Base-by-base conservation (phyloP, 2,329 filamentous ascomycete species). In the Cladosporium halotolerans region DNA sequence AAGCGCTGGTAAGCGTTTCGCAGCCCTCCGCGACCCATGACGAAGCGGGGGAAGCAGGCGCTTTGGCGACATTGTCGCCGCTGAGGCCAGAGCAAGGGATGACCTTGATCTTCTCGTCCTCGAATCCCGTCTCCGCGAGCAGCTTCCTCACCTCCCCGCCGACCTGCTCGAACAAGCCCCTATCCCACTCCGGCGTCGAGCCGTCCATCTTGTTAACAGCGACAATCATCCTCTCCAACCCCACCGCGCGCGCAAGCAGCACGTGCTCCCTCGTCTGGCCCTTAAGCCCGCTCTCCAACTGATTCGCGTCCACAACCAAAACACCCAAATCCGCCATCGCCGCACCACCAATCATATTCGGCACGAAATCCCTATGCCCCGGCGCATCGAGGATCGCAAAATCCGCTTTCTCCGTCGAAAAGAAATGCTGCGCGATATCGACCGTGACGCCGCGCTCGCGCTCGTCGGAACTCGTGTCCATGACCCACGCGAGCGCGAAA, bases 311-410 rank as follows among this genome's bases (percentile, higher is more conserved):
- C 56, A 99, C 89, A 16, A 99, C 93, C 3, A 99, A 76, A 0
- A 99, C 86, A 0, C 91, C 93, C 70, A 97, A 93, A 68, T 99
- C 93, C 9, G 93, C 95, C 71, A 96, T 92, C 55, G 88, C 93
- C 3, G 92, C 90, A 11, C 93, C 93, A 2, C 92, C 92, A 68
- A 99, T 96, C 93, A 99, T 99, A 69, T 96, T 99, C 0, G 93
- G 93, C 16, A 99, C 90, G 66, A 97, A 99, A 68, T 99, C 93
- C 56, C 85, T 82, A 70, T 99, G 93, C 0, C 93, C 93, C 0
- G 93, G 93, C 0, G 93, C 92, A 68, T 99, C 93, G 4, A 99
- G 78, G 43, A 99, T 96, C 1, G 93, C 97, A 66, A 97, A 97
- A 9, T 80, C 81, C 0, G 89, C 93, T 48, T 80, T 86, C 1